These are phyloP conservation scores for Ophiorrhiza pumila DNA, from an alignment of 257 asterid genomes.

Conservation along the genomic window DNA sequence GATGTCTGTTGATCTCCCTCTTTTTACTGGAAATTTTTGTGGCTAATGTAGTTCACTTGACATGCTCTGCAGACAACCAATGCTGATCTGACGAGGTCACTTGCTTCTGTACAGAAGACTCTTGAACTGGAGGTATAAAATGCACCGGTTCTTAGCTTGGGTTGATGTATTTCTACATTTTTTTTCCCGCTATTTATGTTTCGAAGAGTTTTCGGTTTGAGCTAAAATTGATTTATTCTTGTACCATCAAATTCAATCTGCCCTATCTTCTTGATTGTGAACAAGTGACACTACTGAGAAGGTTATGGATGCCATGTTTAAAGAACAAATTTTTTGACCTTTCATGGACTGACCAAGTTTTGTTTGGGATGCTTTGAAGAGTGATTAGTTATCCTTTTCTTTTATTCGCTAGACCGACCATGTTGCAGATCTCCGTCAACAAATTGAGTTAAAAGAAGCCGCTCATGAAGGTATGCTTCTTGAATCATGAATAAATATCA, in stretches of 20 bases:
- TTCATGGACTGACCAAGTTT: too few species aligned
- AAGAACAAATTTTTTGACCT: not conserved
- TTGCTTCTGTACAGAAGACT: slow-evolving; percentile 72
- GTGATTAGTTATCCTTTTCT: slow-evolving; percentile 4
- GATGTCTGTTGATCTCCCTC: not conserved
- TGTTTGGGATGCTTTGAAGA: too few species aligned
- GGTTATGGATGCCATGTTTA: not conserved
- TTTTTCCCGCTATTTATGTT: not conserved
- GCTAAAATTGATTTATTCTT: not conserved
- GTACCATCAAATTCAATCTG: not conserved
- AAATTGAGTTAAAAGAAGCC: slow-evolving; percentile 65
- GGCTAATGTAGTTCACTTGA: slow-evolving; percentile 12
- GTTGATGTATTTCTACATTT: not conserved
- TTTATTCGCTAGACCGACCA: slow-evolving; percentile 49
- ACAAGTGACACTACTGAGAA: not conserved
- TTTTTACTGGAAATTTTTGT: not conserved
- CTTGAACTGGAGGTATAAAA: slow-evolving; percentile 78
- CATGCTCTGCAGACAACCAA: slow-evolving; percentile 59
- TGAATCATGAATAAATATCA: slow-evolving; percentile 8
- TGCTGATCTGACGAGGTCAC: slow-evolving; percentile 87
- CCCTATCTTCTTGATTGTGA: not conserved
- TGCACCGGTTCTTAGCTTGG: slow-evolving; percentile 14
- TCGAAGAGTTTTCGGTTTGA: not conserved
- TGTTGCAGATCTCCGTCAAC: slow-evolving; percentile 64
- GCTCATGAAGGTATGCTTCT: slow-evolving; percentile 58